Evolutionary conservation across 2,329 filamentous ascomycete genomes (phyloP).

Genomic region (Aspergillus sp.): DNA sequence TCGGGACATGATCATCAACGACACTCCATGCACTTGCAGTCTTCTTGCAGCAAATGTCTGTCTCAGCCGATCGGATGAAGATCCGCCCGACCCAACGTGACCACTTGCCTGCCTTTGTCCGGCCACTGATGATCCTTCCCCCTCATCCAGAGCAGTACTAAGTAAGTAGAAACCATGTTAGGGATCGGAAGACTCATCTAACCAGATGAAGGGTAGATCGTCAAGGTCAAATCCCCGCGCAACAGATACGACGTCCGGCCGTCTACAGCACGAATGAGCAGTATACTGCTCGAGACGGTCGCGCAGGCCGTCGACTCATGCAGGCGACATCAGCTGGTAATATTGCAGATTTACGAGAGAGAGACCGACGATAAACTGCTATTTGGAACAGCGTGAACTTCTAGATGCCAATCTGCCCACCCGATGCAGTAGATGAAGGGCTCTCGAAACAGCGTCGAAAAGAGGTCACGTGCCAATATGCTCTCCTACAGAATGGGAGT

Average conservation of each 20-base stretch:
- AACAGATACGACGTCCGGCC: conserved; percentile 8
- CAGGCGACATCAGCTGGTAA: conserved; percentile 45
- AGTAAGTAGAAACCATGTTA: not conserved
- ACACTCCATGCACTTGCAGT: too few species aligned
- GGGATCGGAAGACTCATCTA: not conserved
- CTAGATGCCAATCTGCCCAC: conserved; percentile 39
- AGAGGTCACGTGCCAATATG: too few species aligned
- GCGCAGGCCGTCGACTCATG: conserved; percentile 40
- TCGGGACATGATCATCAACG: too few species aligned
- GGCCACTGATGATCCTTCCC: too few species aligned
- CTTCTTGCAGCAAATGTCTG: too few species aligned
- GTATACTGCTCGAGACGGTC: conserved; percentile 35
- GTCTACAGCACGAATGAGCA: conserved; percentile 43
- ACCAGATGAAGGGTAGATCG: conserved; percentile 10
- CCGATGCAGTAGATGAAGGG: conserved; percentile 35
- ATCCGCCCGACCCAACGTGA: too few species aligned
- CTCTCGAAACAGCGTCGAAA: too few species aligned
- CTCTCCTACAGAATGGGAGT: too few species aligned
- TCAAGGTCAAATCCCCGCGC: not conserved
- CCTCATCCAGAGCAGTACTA: too few species aligned
- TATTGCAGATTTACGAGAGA: conserved; percentile 39
- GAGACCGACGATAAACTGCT: conserved; percentile 36
- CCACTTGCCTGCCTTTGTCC: too few species aligned
- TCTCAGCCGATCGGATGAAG: too few species aligned
- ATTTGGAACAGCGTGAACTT: conserved; percentile 36